phyloP scores from a whole-genome alignment of 371 early-diverging fungal species.

The Syncephalastrum racemosum region DNA sequence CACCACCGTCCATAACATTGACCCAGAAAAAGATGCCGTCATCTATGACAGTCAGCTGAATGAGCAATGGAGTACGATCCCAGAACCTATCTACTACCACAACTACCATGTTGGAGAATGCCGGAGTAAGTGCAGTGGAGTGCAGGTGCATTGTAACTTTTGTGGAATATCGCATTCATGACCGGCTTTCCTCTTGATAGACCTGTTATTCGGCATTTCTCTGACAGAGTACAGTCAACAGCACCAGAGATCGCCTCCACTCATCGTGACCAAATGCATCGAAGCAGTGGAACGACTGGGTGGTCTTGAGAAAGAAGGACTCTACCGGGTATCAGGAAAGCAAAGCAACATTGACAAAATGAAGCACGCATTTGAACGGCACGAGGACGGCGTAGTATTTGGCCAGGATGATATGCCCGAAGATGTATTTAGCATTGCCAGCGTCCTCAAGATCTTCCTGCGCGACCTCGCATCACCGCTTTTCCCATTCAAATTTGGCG shows the following conservation, averaged over 20 bases:
- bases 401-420: conserved; percentile 52
- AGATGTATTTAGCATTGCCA: conserved; percentile 60
- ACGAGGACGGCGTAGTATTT: conserved; percentile 53
- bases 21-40: conserved; percentile 13
- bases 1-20: neutral
- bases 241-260: conserved; percentile 50
- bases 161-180: neutral
- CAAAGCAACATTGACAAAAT: conserved; percentile 60
- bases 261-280: conserved; percentile 57
- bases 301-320: conserved; percentile 65
- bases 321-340: conserved; percentile 69
- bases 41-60: conserved; percentile 12
- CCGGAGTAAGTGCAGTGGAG: conserved; percentile 42
- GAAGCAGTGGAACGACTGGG: conserved; percentile 62
- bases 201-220: conserved; percentile 62
- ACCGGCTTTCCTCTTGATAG: conserved; percentile 22
- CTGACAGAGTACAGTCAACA: conserved; percentile 52
- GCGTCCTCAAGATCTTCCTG: conserved; percentile 63
- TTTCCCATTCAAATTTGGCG: conserved; percentile 59
- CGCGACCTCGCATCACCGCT: conserved; percentile 67
- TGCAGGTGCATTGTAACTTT: neutral
- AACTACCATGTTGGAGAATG: conserved; percentile 26
- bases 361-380: conserved; percentile 54
- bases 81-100: conserved; percentile 17
- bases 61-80: conserved; percentile 6